Base-by-base conservation (phyloP, 2,329 filamentous ascomycete genomes). In the Dendryphion nanum region DNA sequence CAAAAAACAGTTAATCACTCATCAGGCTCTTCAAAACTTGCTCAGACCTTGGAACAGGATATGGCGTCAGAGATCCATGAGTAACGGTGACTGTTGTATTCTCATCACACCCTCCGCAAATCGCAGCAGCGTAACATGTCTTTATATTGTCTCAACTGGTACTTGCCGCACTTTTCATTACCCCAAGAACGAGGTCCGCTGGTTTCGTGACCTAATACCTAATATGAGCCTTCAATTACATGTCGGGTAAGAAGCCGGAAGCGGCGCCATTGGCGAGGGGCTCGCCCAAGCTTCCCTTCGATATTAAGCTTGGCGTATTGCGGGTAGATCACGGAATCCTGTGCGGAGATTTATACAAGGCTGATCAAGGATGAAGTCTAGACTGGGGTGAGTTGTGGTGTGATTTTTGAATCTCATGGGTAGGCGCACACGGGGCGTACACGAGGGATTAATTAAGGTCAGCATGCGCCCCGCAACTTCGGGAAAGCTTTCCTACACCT, bases 261-360 rank as follows among this genome's bases (percentile, higher is more conserved):
- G 7, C 6, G 16, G 23, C 18, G 19, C 28, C n/a, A 40, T 40
- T 35, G 31, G 37, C 20, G 17, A 14, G 17, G 14, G 6, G 19
- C 18, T 5, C 6, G 19, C 6, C n/a, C 19, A 6, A 8, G 5
- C 23, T 35, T 38, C n/a, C n/a, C n/a, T n/a, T n/a, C n/a, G n/a
- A n/a, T n/a, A 38, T 42, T 38, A 15, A 13, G 10, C 30, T 42
- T 38, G 20, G 24, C 30, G 21, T 14, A 8, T 6, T 29, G 31
- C 37, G 37, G 37, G 31, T 34, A 34, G 40, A 42, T 38, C 40
- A 26, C 24, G 24, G 24, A 35, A 38, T 34, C 33, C 35, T 42
- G 34, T 14, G 21, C n/a, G 13, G 20, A 21, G 18, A 10, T 35
- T 24, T 24, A 10, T 12, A 4, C 24, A 21, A 35, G n/a, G 33